Base-by-base conservation (phyloP, 345 rosid genomes). In the Euphorbia lathyris region DNA sequence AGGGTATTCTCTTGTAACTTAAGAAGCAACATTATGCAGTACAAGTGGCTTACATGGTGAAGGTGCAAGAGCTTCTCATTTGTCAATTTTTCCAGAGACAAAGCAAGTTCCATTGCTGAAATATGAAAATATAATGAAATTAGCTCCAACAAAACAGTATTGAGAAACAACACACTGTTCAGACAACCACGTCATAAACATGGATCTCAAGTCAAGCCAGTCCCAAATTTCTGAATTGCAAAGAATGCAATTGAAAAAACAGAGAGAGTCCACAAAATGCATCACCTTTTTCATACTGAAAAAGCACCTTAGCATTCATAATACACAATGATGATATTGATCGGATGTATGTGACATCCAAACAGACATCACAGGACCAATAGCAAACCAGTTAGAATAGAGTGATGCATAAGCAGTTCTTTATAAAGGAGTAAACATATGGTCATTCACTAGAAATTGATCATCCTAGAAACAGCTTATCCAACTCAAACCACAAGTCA, bases 71-170 rank as follows among this genome's bases (percentile, higher is more conserved):
- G 80, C 60, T 77, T 77, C 43, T 72, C 80, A 56, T 77, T 72
- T 19, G 60, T 58, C 12, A 77, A 65, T 50, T 77, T 77, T 55
- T 77, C 80, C 73, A 77, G 58, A 32, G 76, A 77, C 66, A 77
- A 58, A 11, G 80, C 70, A 36, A 77, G 76, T 62, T 77, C 80
- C 80, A 77, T 72, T 1, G 80, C 80, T 77, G 76, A 50, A 67
- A 17, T 26, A 65, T 23, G 59, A 57, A 63, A 56, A 13, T 6
- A 4, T 0, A 52, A 16, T 3, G 11, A 59, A 47, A 4, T 73
- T 2, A 58, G 58, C 27, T 3, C 29, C 47, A 22, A 9, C 10
- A 34, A 5, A 60, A 13, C 5, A 29, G 4, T 0, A 50, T 20
- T 3, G 3, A 29, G 5, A n/a, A 29, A 29, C 27, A 25, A 9